Conservation (phyloP, 2,329 filamentous ascomycete genomes). For the Sporothrix pseudoabietina region DNA sequence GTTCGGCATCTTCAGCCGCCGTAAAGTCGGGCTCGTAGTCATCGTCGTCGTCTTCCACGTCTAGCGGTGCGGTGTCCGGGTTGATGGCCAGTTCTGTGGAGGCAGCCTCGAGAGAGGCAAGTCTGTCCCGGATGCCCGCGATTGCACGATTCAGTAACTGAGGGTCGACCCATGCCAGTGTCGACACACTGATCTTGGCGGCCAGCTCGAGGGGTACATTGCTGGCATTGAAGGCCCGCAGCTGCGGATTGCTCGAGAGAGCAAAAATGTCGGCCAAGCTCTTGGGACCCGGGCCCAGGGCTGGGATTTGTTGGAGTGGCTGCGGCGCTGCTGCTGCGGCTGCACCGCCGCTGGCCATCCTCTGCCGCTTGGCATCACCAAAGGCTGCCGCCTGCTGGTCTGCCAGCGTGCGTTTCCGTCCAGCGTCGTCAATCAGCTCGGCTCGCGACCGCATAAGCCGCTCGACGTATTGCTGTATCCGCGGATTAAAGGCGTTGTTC, state of each 20-base stretch:
- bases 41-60: slow-evolving; percentile 69
- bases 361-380: slow-evolving; percentile 81
- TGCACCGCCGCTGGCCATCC: slow-evolving; percentile 56
- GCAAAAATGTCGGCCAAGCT: slow-evolving; percentile 85
- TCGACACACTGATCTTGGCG: slow-evolving; percentile 76
- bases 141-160: slow-evolving; percentile 71
- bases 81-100: slow-evolving; percentile 50
- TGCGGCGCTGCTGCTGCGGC: slow-evolving; percentile 36
- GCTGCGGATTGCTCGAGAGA: slow-evolving; percentile 71
- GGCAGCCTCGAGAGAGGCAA: slow-evolving; percentile 49
- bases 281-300: slow-evolving; percentile 73
- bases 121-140: slow-evolving; percentile 59
- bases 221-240: slow-evolving; percentile 81
- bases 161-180: slow-evolving; percentile 72
- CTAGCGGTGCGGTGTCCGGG: slow-evolving; percentile 61
- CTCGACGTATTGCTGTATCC: slow-evolving; percentile 87
- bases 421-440: slow-evolving; percentile 77
- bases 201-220: slow-evolving; percentile 75
- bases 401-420: slow-evolving; percentile 74
- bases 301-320: slow-evolving; percentile 58
- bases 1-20: slow-evolving; percentile 73
- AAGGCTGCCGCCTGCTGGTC: slow-evolving; percentile 70
- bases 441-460: slow-evolving; percentile 75
- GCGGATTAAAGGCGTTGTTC: slow-evolving; percentile 70
- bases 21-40: slow-evolving; percentile 91